Conservation (phyloP, 1,284 basidiomycete genomes). For the Marasmius sp. region DNA sequence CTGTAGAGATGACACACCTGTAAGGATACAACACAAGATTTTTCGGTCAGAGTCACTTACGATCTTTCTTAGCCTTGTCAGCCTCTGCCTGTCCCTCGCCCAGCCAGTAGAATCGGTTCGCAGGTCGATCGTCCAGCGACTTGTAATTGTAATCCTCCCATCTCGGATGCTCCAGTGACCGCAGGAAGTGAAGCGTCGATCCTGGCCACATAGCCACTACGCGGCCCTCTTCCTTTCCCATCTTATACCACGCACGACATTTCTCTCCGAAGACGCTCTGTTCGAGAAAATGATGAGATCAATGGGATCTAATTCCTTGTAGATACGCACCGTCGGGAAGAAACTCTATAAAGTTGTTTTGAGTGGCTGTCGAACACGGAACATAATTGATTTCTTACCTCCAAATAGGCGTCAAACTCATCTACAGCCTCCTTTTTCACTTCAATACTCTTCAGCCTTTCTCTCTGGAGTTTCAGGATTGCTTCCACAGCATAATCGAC, state of each 20-base stretch:
- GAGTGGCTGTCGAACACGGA: neutral
- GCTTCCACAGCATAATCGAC: constrained; percentile 53
- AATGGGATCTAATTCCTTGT: neutral
- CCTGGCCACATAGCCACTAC: constrained; percentile 65
- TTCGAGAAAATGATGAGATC: constrained; percentile 2
- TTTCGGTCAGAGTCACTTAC: constrained; percentile 33
- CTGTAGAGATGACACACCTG: constrained; percentile 24
- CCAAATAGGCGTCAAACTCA: constrained; percentile 58
- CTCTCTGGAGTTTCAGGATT: constrained; percentile 58
- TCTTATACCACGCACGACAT: constrained; percentile 70
- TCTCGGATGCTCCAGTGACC: constrained; percentile 50
- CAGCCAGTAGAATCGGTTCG: constrained; percentile 58
- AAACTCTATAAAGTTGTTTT: constrained; percentile 35
- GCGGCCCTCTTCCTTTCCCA: constrained; percentile 55
- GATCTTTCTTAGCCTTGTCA: constrained; percentile 45
- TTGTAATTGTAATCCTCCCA: constrained; percentile 70
- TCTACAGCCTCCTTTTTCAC: constrained; percentile 56
- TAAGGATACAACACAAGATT: neutral
- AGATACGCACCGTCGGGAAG: constrained; percentile 41
- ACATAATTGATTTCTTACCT: constrained; percentile 27
- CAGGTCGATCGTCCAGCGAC: constrained; percentile 33
- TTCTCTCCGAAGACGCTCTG: constrained; percentile 60
- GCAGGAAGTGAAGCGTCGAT: constrained; percentile 52
- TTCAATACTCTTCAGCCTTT: constrained; percentile 59
- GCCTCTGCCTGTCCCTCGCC: constrained; percentile 53